Base-by-base conservation (phyloP, 2,329 filamentous ascomycete species). In the Cryphonectria nitschkei region DNA sequence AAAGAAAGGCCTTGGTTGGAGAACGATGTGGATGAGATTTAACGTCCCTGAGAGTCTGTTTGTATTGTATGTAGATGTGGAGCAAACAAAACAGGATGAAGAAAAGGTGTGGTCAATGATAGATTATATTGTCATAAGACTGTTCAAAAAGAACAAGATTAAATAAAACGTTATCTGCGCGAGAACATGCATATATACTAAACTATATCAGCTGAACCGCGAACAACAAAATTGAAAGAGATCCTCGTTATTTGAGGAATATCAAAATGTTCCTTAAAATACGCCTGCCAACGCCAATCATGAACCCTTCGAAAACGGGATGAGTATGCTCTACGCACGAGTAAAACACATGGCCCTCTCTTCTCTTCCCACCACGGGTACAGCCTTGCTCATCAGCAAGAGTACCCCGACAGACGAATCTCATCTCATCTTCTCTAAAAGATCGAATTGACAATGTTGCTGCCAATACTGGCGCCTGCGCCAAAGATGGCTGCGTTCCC, bases 391-490 rank as follows among this genome's bases (percentile, higher is more conserved):
- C 46, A 7, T 50, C 46, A 7, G 46, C 46, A 50, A 50, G 1
- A n/a, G 46, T 11, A n/a, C 9, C 46, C 46, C 19, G 6, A 2
- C 46, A 50, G 22, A 22, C 9, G 46, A 16, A 62, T 39, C 34
- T 19, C 34, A 37, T 39, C n/a, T 32, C 54, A 22, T 37, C 67
- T 13, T 8, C 46, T 72, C 83, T 90, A 97, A 81, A 97, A 96
- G 76, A 97, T 97, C 74, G 91, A 90, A 82, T 97, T 96, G 75
- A 97, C 94, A 78, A 97, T 89, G 79, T 97, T 96, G 75, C 92
- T 89, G 78, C 95, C 95, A 74, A 97, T 92, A 1, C 93, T 96
- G 65, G 95, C 95, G 81, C 95, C 95, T 64, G 95, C 95, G 80
- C 95, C 95, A 77, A 97, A 97, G 75, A 98, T 94, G 39, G 94